Evolutionary conservation across 768 basidiomycete genomes (phyloP), one percentile per base, ranked within the genome.

Genomic region (Lyophyllum atratum): DNA sequence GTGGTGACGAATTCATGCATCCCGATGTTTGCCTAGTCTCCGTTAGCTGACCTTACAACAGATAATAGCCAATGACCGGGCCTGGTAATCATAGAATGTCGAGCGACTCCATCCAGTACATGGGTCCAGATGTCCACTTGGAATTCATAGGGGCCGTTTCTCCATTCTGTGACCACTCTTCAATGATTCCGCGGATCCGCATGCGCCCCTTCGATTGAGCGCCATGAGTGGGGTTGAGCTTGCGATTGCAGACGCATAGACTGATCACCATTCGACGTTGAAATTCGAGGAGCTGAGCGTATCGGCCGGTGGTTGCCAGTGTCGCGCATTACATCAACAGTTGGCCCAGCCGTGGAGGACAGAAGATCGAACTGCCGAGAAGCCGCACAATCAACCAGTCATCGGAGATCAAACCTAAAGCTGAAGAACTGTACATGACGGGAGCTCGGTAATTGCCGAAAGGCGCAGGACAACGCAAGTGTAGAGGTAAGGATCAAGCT

Each of bases 361-460:
- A 12, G 8, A 26, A 10, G 10, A 40, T 31, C 29, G 11, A 31
- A 5, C 5, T n/a, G 52, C 43, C 42, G 52, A 55, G 49, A 28
- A 46, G 49, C 44, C 50, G 34, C 15, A 14, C 5, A 11, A 21
- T 3, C 12, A 19, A 28, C 37, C 25, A 11, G 17, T 28, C n/a
- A 21, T 34, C 65, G 60, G 64, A 48, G 56, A 17, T 56, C 49
- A 59, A 76, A 74, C 74, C 50, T 61, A 72, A 72, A 71, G 22
- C 44, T 17, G 5, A 47, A 56, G 55, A 75, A 76, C 76, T 77
- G 63, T 74, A 76, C 71, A 78, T 73, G 47, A 63, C 58, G 39
- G 45, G 48, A 31, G 21, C 28, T 65, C 75, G 76, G 75, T 68
- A 66, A 72, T 71, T 66, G 46, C 74, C 77, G 75, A 65, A 55